Percentiles rank a stretch among this genome's conserved stretches.
phyloP scores from a whole-genome alignment of 306 rosid genomes.

The Lathyrus oleraceus region DNA sequence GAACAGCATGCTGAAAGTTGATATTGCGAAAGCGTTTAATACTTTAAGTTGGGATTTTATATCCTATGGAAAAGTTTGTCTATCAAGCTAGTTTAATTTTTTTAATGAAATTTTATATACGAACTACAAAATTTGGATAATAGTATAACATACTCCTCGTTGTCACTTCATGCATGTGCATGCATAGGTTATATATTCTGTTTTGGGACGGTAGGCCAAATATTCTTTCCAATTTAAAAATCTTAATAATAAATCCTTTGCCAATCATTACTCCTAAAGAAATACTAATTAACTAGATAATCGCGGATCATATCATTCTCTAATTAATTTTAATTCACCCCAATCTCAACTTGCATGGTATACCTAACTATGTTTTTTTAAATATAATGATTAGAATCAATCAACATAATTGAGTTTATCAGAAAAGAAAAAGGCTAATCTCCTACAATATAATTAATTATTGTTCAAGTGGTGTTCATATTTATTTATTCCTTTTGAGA shows the following conservation, averaged over 20 bases:
- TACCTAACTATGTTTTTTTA: not conserved
- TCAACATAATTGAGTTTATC: too few relatives aligned
- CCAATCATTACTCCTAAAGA: not conserved
- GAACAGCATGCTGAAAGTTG: too few relatives aligned
- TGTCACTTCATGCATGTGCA: too few relatives aligned
- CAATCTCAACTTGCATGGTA: not conserved
- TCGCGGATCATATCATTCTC: slow-evolving; percentile 12
- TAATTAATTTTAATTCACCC: not conserved
- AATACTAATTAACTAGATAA: not conserved
- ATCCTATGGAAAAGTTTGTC: too few relatives aligned
- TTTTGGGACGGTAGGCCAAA: not conserved
- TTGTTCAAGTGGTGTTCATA: too few relatives aligned
- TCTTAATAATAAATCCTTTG: not conserved
- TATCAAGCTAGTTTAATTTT: too few relatives aligned
- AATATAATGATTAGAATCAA: not conserved
- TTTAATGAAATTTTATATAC: too few relatives aligned
- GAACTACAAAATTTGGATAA: too few relatives aligned
- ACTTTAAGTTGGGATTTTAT: too few relatives aligned
- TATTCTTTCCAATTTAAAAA: slow-evolving; percentile 5
- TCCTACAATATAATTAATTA: not conserved
- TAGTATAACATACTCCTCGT: too few relatives aligned
- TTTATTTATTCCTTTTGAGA: too few relatives aligned
- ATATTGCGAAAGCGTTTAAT: too few relatives aligned
- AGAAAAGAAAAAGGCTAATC: not conserved
- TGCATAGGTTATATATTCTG: not conserved